Evolutionary conservation across 2,329 filamentous ascomycete genomes (phyloP), one percentile per base, ranked within the genome.

Genomic region (Iodosphaeria phyllophila): DNA sequence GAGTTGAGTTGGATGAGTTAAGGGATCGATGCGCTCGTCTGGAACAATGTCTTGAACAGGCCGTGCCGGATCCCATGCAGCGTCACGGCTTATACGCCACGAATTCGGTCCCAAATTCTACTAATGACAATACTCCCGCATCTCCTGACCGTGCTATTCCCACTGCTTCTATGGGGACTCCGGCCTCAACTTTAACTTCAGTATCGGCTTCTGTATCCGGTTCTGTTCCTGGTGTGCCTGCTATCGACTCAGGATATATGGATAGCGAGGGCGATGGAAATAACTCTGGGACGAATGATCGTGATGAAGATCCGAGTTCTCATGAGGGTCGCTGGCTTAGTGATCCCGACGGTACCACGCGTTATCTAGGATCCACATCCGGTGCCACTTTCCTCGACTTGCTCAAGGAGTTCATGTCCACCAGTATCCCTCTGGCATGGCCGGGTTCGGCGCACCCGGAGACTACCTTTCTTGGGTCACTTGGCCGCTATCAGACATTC

Each of bases 321-420:
- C n/a, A n/a, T n/a, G 46, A 54, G n/a, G 56, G 54, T 6, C 46
- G 51, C 12, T 38, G 58, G 11, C 46, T 63, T 5, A 44, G 51
- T 14, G 58, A 63, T 30, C 39, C 42, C 3, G 48, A 54, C 22
- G 56, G 56, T 13, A 53, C 47, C 13, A 40, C 48, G 2, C 51
- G 56, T 8, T 62, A 56, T 34, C 47, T 58, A 3, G 59, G 59
- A 19, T 54, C 54, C 35, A 60, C 57, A 6, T 60, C 57, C 13
- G 57, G 56, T 10, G 54, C 56, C 8, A 57, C 52, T 1, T 62
- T 62, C 26, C 47, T 62, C 5, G 58, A 63, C 29, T 43, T 53
- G 11, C 37, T 63, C 20, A 61, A 61, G 31, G 49, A 50, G 25
- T 53, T 61, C 30, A 56, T 63, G 41, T 39, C 40, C 19, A 50